phyloP scores from a whole-genome alignment of 176 grass and related monocot species.

The Tillandsia leiboldiana region DNA sequence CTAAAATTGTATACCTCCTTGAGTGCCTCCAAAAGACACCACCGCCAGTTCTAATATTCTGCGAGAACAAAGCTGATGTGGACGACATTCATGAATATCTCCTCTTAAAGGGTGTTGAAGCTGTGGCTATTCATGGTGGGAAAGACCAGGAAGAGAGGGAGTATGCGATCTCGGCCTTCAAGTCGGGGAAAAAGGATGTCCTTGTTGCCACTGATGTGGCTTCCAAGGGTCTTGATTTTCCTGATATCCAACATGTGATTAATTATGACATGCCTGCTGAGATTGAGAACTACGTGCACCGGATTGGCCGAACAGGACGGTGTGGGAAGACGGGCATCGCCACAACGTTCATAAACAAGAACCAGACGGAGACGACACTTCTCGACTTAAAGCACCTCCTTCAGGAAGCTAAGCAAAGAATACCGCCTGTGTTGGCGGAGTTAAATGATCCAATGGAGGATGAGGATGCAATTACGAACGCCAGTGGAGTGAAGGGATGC shows the following conservation, averaged over 20 bases:
- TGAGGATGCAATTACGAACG: slow-evolving; percentile 53
- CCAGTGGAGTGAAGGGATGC: slow-evolving; percentile 86
- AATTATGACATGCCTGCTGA: slow-evolving; percentile 95
- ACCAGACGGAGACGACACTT: slow-evolving; percentile 72
- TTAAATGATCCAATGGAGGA: slow-evolving; percentile 74
- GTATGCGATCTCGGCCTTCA: slow-evolving; percentile 67
- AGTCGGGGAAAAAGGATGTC: slow-evolving; percentile 69
- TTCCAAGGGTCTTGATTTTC: slow-evolving; percentile 94
- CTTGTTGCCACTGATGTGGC: slow-evolving; percentile 92
- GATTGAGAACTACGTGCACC: slow-evolving; percentile 91
- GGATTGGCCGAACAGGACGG: slow-evolving; percentile 87
- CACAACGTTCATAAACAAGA: slow-evolving; percentile 98
- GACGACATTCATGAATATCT: slow-evolving; percentile 94
- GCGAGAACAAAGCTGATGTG: slow-evolving; percentile 87
- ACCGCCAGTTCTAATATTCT: slow-evolving; percentile 82
- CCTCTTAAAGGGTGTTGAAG: slow-evolving; percentile 94
- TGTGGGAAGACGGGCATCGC: slow-evolving; percentile 90
- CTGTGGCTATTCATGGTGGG: slow-evolving; percentile 75
- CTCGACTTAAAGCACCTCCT: slow-evolving; percentile 86
- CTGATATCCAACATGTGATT: slow-evolving; percentile 94
- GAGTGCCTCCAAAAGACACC: slow-evolving; percentile 92
- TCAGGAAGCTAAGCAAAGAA: slow-evolving; percentile 88
- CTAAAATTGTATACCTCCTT: slow-evolving; percentile 78
- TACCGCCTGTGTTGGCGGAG: slow-evolving; percentile 77
- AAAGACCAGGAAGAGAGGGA: slow-evolving; percentile 98